A percentile compares a stretch with the other conserved stretches of the same genome.
phyloP scores from a whole-genome alignment of 2,329 filamentous ascomycete genomes.

The Sporothrix phasma region DNA sequence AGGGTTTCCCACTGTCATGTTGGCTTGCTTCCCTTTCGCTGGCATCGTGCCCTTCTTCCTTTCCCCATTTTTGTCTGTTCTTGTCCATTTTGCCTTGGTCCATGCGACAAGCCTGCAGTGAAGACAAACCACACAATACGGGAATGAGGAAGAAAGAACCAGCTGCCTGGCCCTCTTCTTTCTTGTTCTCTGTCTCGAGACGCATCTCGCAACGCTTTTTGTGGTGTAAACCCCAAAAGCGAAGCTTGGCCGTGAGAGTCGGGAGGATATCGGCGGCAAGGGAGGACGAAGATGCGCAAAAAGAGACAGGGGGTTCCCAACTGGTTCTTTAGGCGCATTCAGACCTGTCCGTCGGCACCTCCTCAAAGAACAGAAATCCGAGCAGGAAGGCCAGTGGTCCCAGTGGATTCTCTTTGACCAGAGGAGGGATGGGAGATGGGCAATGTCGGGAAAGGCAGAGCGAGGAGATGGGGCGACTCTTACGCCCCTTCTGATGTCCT shows the following conservation, averaged over 20 bases:
- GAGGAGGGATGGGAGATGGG: not conserved
- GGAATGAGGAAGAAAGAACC: not conserved
- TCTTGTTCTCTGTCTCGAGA: not conserved
- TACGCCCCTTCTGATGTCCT: not conserved
- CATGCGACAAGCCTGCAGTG: not conserved
- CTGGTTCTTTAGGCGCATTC: not conserved
- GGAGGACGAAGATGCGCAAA: not conserved
- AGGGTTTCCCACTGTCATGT: too few relatives aligned
- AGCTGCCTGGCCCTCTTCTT: not conserved
- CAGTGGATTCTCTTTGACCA: not conserved
- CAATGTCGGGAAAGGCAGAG: not conserved
- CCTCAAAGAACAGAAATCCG: constrained; percentile 28
- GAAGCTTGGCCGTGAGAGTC: not conserved
- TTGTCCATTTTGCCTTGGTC: not conserved
- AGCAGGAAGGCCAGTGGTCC: constrained; percentile 20
- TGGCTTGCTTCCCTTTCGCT: not conserved
- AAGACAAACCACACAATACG: constrained; percentile 1
- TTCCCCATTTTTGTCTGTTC: not conserved
- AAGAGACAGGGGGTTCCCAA: not conserved
- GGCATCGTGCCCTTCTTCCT: not conserved
- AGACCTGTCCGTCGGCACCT: not conserved
- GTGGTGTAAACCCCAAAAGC: not conserved
- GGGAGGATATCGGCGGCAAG: not conserved
- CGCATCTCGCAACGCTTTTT: not conserved
- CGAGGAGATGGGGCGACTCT: not conserved